Evolutionary conservation across 441 rosid genomes (phyloP).

Genomic region (Eruca vesicaria): DNA sequence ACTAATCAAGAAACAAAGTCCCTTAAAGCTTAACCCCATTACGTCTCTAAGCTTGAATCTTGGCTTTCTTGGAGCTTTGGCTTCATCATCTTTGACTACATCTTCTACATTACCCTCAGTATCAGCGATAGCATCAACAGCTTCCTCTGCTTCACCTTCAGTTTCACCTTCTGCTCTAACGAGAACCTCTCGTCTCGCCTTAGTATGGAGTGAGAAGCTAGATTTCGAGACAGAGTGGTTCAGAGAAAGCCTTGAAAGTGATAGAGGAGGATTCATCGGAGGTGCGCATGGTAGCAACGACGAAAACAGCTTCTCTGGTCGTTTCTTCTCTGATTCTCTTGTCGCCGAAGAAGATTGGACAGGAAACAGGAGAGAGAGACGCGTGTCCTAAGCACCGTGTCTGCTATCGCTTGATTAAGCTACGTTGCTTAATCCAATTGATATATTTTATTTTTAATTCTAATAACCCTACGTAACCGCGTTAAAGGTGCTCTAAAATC

Average conservation of each 20-base stretch:
- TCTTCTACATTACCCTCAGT: conserved; percentile 36
- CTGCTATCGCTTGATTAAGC: too few relatives aligned
- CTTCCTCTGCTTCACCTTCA: too few relatives aligned
- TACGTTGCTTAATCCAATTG: too few relatives aligned
- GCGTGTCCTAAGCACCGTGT: too few relatives aligned
- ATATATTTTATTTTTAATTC: too few relatives aligned
- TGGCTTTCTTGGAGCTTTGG: conserved; percentile 46
- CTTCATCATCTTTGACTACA: conserved; percentile 35
- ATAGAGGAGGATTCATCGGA: conserved; percentile 15
- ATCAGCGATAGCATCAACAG: conserved; percentile 33
- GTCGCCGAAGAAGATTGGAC: too few relatives aligned
- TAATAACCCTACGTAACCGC: too few relatives aligned
- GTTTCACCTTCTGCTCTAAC: conserved; percentile 59
- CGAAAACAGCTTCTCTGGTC: too few relatives aligned
- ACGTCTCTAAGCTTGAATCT: conserved; percentile 75
- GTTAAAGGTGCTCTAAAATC: too few relatives aligned
- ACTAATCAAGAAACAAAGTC: not conserved
- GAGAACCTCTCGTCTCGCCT: conserved; percentile 41
- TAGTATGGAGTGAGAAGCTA: conserved; percentile 27
- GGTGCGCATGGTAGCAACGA: conserved; percentile 38
- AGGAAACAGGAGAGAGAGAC: too few relatives aligned
- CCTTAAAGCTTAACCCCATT: conserved; percentile 60
- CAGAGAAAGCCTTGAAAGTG: conserved; percentile 38
- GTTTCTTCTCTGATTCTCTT: too few relatives aligned
- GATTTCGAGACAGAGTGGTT: conserved; percentile 33